A percentile compares a stretch with the other conserved stretches of the same genome.
These are phyloP conservation scores for Fragilaria crotonensis DNA, from an alignment of 108 stramenopile genomes.

Conservation along the genomic window DNA sequence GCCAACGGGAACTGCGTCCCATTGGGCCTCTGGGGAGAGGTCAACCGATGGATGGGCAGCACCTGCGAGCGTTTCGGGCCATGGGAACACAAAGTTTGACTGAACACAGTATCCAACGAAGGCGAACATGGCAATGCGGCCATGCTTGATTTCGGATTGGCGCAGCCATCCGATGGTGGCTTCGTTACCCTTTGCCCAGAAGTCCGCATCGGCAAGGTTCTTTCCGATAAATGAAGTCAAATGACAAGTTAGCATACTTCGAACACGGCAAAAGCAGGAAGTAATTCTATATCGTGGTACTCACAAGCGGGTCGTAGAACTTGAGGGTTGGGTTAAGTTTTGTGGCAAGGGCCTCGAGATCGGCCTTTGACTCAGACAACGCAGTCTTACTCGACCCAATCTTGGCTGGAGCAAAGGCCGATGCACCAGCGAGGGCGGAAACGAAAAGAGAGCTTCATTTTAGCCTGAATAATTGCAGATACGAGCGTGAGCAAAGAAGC, in stretches of 20 bases:
- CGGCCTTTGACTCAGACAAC: slow-evolving; percentile 54
- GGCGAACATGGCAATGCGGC: slow-evolving; percentile 47
- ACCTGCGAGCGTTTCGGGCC: slow-evolving; percentile 53
- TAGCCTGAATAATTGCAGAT: too few species aligned
- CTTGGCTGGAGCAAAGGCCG: slow-evolving; percentile 47
- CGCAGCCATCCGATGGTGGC: slow-evolving; percentile 53
- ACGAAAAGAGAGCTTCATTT: slow-evolving; percentile 8
- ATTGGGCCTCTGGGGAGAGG: slow-evolving; percentile 47
- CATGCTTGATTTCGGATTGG: slow-evolving; percentile 56
- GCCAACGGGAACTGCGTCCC: slow-evolving; percentile 47
- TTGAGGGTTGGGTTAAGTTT: slow-evolving; percentile 51
- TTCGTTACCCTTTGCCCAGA: slow-evolving; percentile 52
- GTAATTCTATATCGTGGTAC: too few species aligned
- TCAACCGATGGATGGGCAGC: slow-evolving; percentile 37
- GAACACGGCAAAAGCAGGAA: too few species aligned
- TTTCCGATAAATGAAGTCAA: too few species aligned
- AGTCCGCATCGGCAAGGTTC: slow-evolving; percentile 46
- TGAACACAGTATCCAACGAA: slow-evolving; percentile 70
- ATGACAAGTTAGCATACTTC: too few species aligned
- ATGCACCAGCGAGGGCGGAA: slow-evolving; percentile 21
- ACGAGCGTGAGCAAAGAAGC: too few species aligned
- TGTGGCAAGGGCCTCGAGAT: slow-evolving; percentile 54
- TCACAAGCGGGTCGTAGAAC: slow-evolving; percentile 57
- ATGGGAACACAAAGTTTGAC: slow-evolving; percentile 51
- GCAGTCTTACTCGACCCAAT: slow-evolving; percentile 21